Evolutionary conservation across 1,139 yeast species (phyloP), one percentile per base, ranked within the genome.

Genomic region (Blastobotrys malaysiensis): DNA sequence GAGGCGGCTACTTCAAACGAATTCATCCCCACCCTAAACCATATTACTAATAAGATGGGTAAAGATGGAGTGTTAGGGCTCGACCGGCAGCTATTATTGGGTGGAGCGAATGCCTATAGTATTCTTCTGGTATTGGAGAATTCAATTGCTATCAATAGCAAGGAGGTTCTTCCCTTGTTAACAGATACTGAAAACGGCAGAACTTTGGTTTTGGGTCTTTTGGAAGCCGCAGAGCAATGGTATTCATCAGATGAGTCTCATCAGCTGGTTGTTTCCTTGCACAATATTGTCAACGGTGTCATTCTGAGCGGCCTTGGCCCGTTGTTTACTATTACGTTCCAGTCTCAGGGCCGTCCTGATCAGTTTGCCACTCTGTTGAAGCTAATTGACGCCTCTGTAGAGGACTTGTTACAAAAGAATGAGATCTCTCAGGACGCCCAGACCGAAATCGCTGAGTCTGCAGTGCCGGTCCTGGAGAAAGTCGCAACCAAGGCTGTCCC

Each of bases 301-400:
- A 48, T 61, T 18, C 46, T 48, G 6, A 27, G 48, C n/a, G 60
- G 61, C 4, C 51, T 45, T n/a, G 57, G 55, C 3, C 51, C 58
- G 5, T 49, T 45, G 14, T 57, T 56, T 53, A 44, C 60, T 5
- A 21, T 14, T 22, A 48, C 46, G 22, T 61, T 52, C 52, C 46
- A 55, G 6, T 52, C 51, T 9, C 26, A 27, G 5, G 49, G 46
- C 39, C 49, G 50, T 4, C 51, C 59, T 5, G 50, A 51, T 22
- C 61, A 58, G 43, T 49, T 55, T 18, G 53, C 62, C 14, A 59
- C 67, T 7, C 43, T 64, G 24, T 52, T 64, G 20, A 63, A 63
- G 48, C 49, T 62, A 19, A 20, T 62, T 19, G 67, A 64, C 49
- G 65, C 65, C 3, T 62, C 63, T 9, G 20, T 58, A 26, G 48